A percentile compares a stretch with the other conserved stretches of the same genome.
Evolutionary conservation across 257 asterid species (phyloP).

Genomic region (Solanum microdontum): DNA sequence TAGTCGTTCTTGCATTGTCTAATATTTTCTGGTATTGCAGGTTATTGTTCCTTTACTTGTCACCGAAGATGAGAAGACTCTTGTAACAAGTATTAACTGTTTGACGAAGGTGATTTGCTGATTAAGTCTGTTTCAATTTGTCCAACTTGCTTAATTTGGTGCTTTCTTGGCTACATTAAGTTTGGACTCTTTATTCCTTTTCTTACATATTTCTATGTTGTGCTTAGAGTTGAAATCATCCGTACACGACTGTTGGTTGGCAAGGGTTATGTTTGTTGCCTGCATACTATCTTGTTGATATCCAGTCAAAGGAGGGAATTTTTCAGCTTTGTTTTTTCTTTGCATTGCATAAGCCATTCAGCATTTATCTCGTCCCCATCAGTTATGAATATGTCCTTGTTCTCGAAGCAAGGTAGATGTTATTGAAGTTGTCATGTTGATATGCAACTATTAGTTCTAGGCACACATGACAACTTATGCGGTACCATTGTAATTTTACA

Average conservation of each 20-base stretch:
- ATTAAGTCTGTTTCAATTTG: neutral
- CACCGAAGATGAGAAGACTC: conserved; percentile 93
- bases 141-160: neutral
- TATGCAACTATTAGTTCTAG: neutral
- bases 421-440: neutral
- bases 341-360: neutral
- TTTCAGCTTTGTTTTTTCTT: neutral
- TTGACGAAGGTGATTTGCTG: conserved; percentile 64
- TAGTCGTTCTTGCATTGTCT: neutral
- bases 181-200: neutral
- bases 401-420: neutral
- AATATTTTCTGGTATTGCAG: conserved; percentile 28
- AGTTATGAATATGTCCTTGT: neutral
- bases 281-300: neutral
- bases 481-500: neutral
- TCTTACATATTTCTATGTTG: neutral
- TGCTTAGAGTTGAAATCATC: neutral
- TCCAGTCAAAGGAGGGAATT: neutral
- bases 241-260: neutral
- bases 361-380: neutral
- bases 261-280: neutral
- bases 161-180: neutral
- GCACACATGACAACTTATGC: neutral
- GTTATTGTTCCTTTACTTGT: conserved; percentile 90
- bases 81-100: conserved; percentile 90